A percentile compares a stretch with the other conserved stretches of the same genome.
Conservation (phyloP, 1,284 basidiomycete species). For the Cryptococcus deneoformans region DNA sequence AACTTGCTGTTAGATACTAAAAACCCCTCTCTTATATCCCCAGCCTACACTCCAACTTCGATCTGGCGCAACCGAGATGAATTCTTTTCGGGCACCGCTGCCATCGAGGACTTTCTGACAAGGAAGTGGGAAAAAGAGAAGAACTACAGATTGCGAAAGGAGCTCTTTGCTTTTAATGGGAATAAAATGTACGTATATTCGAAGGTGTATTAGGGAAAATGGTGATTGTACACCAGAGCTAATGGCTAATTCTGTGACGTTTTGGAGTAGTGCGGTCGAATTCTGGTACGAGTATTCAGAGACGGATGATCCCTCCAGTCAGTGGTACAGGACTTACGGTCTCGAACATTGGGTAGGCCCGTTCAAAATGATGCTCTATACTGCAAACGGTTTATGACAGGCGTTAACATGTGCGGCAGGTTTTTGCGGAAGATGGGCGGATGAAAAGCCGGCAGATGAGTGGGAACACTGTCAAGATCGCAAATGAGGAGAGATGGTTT, state of each 20-base stretch:
- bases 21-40: slow-evolving; percentile 35
- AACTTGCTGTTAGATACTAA: slow-evolving; percentile 21
- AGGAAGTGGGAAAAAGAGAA: slow-evolving; percentile 60
- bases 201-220: not conserved
- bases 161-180: slow-evolving; percentile 59
- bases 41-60: slow-evolving; percentile 58
- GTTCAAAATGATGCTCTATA: not conserved
- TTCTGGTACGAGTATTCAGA: slow-evolving; percentile 62
- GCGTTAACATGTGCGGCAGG: not conserved
- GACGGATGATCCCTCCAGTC: slow-evolving; percentile 28
- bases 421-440: slow-evolving; percentile 55
- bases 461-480: slow-evolving; percentile 28
- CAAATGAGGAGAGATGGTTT: slow-evolving; percentile 59
- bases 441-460: slow-evolving; percentile 58
- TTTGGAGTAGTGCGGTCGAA: slow-evolving; percentile 40
- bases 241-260: not conserved
- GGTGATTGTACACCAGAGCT: too few relatives aligned
- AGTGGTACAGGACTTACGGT: slow-evolving; percentile 61
- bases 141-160: slow-evolving; percentile 55
- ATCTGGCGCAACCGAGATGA: slow-evolving; percentile 61
- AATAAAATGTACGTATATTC: slow-evolving; percentile 58
- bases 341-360: slow-evolving; percentile 60
- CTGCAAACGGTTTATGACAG: too few relatives aligned
- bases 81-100: slow-evolving; percentile 54
- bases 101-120: slow-evolving; percentile 56